These are phyloP conservation scores for Fusarium nisikadoi DNA, from an alignment of 2,329 filamentous ascomycete species.

Conservation along the genomic window DNA sequence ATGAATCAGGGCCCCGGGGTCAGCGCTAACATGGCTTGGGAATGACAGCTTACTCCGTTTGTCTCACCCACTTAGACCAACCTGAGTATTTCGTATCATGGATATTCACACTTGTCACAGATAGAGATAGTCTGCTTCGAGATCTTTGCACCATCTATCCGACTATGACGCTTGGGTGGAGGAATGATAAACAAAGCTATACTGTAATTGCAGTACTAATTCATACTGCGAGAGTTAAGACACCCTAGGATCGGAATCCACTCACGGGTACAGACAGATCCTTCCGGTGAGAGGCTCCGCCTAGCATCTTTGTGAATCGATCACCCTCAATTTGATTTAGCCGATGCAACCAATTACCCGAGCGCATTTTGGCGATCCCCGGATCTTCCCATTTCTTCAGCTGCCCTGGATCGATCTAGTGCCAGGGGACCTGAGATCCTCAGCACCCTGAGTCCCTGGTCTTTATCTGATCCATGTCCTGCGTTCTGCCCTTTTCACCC, in stretches of 20 bases:
- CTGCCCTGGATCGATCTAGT: slow-evolving; percentile 21
- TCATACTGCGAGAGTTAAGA: background rate
- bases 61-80: background rate
- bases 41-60: background rate
- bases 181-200: background rate
- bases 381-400: slow-evolving; percentile 19
- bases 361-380: slow-evolving; percentile 15
- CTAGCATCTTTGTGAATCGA: background rate
- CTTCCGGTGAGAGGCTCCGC: background rate
- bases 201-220: background rate
- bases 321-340: slow-evolving; percentile 23
- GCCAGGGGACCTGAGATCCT: no score
- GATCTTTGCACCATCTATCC: background rate
- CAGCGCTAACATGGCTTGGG: background rate
- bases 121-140: background rate
- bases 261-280: background rate
- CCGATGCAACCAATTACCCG: slow-evolving; percentile 19
- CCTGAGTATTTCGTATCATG: background rate
- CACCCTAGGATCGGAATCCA: background rate
- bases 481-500: no score
- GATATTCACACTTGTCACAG: background rate
- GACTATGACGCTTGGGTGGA: background rate
- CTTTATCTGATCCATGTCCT: no score
- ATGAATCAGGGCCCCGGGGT: background rate
- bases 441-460: no score